A percentile compares a stretch with the other conserved stretches of the same genome.
Conservation (phyloP, 225 moss, liverwort and hornwort genomes). For the Ulota crispa region DNA sequence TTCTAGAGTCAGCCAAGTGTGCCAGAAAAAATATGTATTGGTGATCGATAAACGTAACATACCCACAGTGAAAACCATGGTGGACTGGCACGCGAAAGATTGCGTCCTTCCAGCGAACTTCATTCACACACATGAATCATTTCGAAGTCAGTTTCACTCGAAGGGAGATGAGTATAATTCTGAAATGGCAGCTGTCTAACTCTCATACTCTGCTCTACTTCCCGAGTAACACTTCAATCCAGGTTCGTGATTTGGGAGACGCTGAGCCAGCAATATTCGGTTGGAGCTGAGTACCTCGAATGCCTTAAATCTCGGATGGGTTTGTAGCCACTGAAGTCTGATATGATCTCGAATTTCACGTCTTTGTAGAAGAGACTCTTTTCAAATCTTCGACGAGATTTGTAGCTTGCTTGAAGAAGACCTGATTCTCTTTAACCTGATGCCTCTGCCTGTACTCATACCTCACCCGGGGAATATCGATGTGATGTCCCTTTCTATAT, state of each 20-base stretch:
- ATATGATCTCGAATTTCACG: conserved; percentile 13
- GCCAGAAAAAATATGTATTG: too few species aligned
- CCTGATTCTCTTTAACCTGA: conserved; percentile 2
- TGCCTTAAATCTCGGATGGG: conserved; percentile 21
- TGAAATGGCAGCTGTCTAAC: neutral
- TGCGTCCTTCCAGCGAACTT: conserved; percentile 19
- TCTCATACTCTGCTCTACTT: conserved; percentile 16
- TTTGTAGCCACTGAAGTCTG: conserved; percentile 11
- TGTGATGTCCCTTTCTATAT: neutral
- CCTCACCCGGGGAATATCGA: neutral
- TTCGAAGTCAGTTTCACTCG: neutral
- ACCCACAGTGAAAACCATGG: neutral
- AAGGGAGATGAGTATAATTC: neutral
- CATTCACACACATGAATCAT: neutral
- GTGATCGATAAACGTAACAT: neutral
- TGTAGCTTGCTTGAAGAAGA: conserved; percentile 1
- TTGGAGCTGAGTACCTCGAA: conserved; percentile 11
- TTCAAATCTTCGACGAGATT: conserved; percentile 15
- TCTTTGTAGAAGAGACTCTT: conserved; percentile 14
- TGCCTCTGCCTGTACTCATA: conserved; percentile 5
- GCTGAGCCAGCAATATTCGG: neutral
- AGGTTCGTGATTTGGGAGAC: conserved; percentile 21
- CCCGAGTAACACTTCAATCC: conserved; percentile 7
- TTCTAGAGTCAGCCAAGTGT: too few species aligned
- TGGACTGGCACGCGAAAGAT: conserved; percentile 9